These are phyloP conservation scores for Leccinum variabile DNA, from an alignment of 1,284 basidiomycete genomes.

Conservation along the genomic window DNA sequence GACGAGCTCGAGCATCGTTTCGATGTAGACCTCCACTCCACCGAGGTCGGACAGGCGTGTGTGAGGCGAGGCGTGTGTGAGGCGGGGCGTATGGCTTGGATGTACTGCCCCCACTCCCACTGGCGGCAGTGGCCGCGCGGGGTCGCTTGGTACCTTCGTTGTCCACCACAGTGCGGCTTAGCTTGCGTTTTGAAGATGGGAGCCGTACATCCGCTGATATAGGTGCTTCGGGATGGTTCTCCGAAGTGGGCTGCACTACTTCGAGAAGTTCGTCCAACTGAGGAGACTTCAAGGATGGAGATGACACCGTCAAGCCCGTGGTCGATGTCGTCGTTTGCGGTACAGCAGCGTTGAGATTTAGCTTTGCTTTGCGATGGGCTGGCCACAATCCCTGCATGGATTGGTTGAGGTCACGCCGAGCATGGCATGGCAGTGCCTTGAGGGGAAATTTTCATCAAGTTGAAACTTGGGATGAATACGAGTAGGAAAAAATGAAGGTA, in stretches of 20 bases:
- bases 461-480: too few species aligned
- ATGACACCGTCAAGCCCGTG: background rate
- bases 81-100: conserved; percentile 67
- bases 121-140: conserved; percentile 36
- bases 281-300: background rate
- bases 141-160: conserved; percentile 55
- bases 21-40: conserved; percentile 82
- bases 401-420: conserved; percentile 51
- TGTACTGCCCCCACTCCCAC: background rate
- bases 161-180: conserved; percentile 44
- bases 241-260: background rate
- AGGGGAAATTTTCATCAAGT: too few species aligned
- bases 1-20: conserved; percentile 93
- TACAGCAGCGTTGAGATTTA: conserved; percentile 61
- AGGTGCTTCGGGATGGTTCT: background rate
- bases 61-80: conserved; percentile 58
- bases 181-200: conserved; percentile 53
- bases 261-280: background rate
- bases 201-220: conserved; percentile 18
- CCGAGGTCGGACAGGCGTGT: conserved; percentile 84
- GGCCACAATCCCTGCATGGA: conserved; percentile 80
- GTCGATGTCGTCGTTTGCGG: background rate
- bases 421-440: too few species aligned
- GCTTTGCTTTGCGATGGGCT: conserved; percentile 54
- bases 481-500: too few species aligned